Base-by-base conservation (phyloP, 2,329 filamentous ascomycete species). In the Aspergillus fructus region DNA sequence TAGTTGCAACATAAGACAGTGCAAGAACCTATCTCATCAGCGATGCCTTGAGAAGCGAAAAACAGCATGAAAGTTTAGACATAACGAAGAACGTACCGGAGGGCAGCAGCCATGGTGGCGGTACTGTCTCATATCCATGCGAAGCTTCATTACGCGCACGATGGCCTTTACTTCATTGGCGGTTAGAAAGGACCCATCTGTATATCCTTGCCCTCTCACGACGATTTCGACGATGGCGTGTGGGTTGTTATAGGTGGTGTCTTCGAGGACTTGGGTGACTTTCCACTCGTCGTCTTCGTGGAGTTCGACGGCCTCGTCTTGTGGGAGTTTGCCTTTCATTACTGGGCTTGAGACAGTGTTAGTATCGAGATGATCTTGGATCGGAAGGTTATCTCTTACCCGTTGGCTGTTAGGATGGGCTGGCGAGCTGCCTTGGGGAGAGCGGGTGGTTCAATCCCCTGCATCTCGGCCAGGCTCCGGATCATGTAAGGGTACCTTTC, bases 131-230 rank as follows among this genome's bases (percentile, higher is more conserved):
- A 58, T 21, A 9, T 23, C 48, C 43, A 60, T 56, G 2, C 52
- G 49, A n/a, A 46, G 19, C 27, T 53, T 40, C 34, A 60, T 46
- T 0, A 60, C 39, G 12, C 52, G 56, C 21, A 58, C 5, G 9
- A 60, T 58, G 3, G 59, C 52, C 30, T 43, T 53, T 19, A 60
- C 23, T 19, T 60, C 54, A 5, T 45, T 39, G 2, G 50, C 40
- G 8, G 45, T 53, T 13, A 45, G 40, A 11, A 21, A 19, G 6
- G 19, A 9, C 13, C 15, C 43, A 33, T 53, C 27, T 33, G 42
- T 27, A 24, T 21, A 34, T 7, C 13, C 23, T 1, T 17, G n/a
- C 5, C 27, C 21, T 39, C 45, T 30, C 2, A 49, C 21, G 5
- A 45, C 15, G 4, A 57, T 40, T 39, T 59, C 58, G 41, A 49